A percentile compares a stretch with the other conserved stretches of the same genome.
Conservation (phyloP, 83 land plant species). For the Diphasiastrum complanatum region DNA sequence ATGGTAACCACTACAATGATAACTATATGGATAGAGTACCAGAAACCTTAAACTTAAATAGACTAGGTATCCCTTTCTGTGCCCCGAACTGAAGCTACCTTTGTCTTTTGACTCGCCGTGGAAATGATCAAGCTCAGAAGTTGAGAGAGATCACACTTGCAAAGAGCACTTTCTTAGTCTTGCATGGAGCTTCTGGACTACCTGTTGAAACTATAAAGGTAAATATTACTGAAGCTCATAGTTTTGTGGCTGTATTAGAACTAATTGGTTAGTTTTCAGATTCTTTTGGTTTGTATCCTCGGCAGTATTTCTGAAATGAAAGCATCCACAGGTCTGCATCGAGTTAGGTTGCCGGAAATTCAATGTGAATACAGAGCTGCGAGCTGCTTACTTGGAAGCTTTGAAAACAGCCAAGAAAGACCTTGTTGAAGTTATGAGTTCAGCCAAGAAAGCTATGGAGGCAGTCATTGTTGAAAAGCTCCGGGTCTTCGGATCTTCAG, state of each 20-base stretch:
- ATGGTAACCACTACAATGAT: too few species aligned
- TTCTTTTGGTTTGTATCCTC: slow-evolving; percentile 1
- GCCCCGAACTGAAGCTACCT: too few species aligned
- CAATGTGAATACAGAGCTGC: slow-evolving; percentile 93
- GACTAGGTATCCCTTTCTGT: too few species aligned
- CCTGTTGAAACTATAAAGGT: slow-evolving; percentile 72
- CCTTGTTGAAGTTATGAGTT: slow-evolving; percentile 61
- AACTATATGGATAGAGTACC: too few species aligned
- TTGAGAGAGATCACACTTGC: slow-evolving; percentile 41
- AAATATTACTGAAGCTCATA: slow-evolving; percentile 1
- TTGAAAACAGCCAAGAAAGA: slow-evolving; percentile 50
- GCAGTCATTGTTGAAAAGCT: slow-evolving; percentile 74
- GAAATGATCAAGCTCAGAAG: slow-evolving; percentile 38
- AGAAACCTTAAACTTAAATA: too few species aligned
- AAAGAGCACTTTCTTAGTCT: slow-evolving; percentile 63
- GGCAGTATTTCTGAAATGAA: background rate
- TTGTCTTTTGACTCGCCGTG: background rate
- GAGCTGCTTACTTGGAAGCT: slow-evolving; percentile 72
- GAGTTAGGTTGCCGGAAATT: slow-evolving; percentile 75
- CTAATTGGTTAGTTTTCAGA: background rate
- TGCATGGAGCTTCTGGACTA: slow-evolving; percentile 97
- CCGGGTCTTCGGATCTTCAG: slow-evolving; percentile 69
- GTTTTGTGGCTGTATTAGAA: background rate
- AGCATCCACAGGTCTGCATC: slow-evolving; percentile 57
- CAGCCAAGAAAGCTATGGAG: slow-evolving; percentile 82